Base-by-base conservation (phyloP, 2,329 filamentous ascomycete species). In the Immersiporthe knoxdaviesiana region DNA sequence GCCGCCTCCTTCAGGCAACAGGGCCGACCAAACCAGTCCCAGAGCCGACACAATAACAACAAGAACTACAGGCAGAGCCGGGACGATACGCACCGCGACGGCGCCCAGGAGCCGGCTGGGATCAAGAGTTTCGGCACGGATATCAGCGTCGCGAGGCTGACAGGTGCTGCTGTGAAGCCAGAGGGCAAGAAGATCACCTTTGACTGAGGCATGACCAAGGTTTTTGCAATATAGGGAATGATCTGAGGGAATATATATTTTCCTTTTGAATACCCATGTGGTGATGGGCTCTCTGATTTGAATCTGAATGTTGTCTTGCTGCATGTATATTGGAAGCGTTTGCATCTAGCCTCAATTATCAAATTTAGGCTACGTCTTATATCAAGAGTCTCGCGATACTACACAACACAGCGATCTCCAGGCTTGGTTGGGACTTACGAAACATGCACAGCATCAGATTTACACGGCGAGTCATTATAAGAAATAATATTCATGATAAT, bases 101-200 rank as follows among this genome's bases (percentile, higher is more conserved):
- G 10, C 6, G 65, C 72, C 27, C 80, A 68, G 58, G 70, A 75
- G 63, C 66, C 68, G 66, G 65, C 66, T 30, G 68, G 68, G 56
- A 60, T 69, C 24, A 71, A 79, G 68, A 82, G 80, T 73, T 82
- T 82, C 69, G 80, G 81, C 39, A 80, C 79, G 64, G 84, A 87
- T 66, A 79, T 85, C 68, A 75, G 81, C 75, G 78, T 85, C 18
- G 86, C 90, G 67, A 87, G 92, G 75, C 86, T 94, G 73, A 94
- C 90, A 58, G 93, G 92, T 69, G 91, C 90, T 10, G 93, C 96
- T 77, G 92, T 96, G 30, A 89, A 92, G 79, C 85, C 87, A 10
- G 86, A 90, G 72, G 94, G 94, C 68, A 93, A 90, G 80, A 97
- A 96, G 84, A 88, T 88, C 68, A 92, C 89, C 0, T 97, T 97